phyloP scores from a whole-genome alignment of 805 yeast species.

The Ogataea corticis region DNA sequence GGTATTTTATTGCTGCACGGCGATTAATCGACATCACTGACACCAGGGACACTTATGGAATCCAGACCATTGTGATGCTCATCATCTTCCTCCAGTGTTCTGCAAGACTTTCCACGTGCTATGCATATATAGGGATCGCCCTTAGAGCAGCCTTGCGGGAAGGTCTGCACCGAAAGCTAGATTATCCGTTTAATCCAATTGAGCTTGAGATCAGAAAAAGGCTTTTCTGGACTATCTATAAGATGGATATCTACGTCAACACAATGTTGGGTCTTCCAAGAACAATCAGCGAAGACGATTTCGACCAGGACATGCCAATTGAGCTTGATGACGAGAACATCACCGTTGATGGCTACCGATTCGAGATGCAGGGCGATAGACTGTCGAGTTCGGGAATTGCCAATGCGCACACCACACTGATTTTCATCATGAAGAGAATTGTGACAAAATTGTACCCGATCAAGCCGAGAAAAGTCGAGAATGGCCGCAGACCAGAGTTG shows the following conservation, averaged over 20 bases:
- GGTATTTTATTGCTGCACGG: constrained; percentile 78
- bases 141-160: constrained; percentile 78
- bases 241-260: constrained; percentile 87
- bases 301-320: constrained; percentile 82
- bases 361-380: constrained; percentile 44
- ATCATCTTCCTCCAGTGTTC: constrained; percentile 84
- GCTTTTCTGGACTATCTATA: constrained; percentile 84
- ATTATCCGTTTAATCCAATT: constrained; percentile 66
- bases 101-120: constrained; percentile 83
- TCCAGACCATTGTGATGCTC: constrained; percentile 86
- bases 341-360: constrained; percentile 58
- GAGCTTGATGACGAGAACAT: constrained; percentile 88
- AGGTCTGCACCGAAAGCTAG: constrained; percentile 76
- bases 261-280: constrained; percentile 85
- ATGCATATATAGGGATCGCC: constrained; percentile 87
- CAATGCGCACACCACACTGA: constrained; percentile 77
- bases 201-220: constrained; percentile 83
- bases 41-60: constrained; percentile 77
- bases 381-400: constrained; percentile 78
- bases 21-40: constrained; percentile 79
- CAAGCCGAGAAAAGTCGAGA: constrained; percentile 39
- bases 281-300: constrained; percentile 71
- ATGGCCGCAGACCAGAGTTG: constrained; percentile 34
- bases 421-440: constrained; percentile 68
- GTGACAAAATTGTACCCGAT: constrained; percentile 76